phyloP scores from a whole-genome alignment of 2,329 filamentous ascomycete genomes.

The Cladophialophora exuberans region DNA sequence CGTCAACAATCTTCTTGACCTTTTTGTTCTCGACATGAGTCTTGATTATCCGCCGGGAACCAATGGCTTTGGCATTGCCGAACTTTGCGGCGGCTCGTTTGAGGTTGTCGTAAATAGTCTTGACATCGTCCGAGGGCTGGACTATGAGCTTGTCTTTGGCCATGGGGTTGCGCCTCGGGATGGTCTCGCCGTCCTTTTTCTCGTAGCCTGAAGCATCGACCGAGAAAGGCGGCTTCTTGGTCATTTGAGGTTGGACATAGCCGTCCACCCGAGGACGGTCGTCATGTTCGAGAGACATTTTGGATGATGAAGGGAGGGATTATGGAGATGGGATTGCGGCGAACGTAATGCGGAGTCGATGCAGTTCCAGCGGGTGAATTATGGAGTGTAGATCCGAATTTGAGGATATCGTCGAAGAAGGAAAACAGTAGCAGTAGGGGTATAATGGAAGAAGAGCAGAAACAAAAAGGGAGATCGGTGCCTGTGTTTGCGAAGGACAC shows the following conservation, averaged over 20 bases:
- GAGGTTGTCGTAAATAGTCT: conserved; percentile 79
- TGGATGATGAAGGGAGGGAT: conserved; percentile 1
- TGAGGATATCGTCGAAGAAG: too few species aligned
- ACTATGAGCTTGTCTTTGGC: conserved; percentile 71
- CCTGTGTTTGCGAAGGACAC: too few species aligned
- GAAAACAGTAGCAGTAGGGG: too few species aligned
- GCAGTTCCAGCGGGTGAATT: too few species aligned
- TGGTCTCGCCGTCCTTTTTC: conserved; percentile 78
- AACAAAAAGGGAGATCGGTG: too few species aligned
- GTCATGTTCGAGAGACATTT: conserved; percentile 28
- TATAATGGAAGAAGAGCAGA: too few species aligned
- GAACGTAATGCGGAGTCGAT: too few species aligned
- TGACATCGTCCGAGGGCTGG: conserved; percentile 68
- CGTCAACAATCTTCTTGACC: conserved; percentile 84
- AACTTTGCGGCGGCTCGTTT: conserved; percentile 67
- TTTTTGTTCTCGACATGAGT: conserved; percentile 85
- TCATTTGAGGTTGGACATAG: conserved; percentile 50
- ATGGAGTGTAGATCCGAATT: too few species aligned
- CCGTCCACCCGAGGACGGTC: conserved; percentile 28
- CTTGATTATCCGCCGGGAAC: conserved; percentile 72
- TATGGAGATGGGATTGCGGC: too few species aligned
- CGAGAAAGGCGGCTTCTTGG: conserved; percentile 74
- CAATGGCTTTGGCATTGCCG: conserved; percentile 67
- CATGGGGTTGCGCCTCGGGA: conserved; percentile 73
- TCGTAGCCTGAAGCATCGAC: conserved; percentile 70